Evolutionary conservation across 2,329 filamentous ascomycete species (phyloP), one percentile per base, ranked within the genome.

Genomic region (Cercospora nicotianae): DNA sequence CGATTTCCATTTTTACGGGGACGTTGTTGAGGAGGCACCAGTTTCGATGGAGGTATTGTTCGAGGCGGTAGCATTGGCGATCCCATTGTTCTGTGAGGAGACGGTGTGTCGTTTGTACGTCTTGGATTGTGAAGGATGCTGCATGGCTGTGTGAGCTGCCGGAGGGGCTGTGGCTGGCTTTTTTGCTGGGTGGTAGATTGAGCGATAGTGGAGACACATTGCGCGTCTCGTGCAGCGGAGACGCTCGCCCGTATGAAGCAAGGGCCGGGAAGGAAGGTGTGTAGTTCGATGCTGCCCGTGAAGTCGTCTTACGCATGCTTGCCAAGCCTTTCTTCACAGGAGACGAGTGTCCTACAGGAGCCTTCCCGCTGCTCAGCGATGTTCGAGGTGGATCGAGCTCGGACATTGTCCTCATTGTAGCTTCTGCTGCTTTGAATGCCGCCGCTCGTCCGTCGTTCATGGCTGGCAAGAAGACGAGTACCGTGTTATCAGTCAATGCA

Each of bases 401-500:
- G 5, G 75, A 72, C 71, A 78, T 75, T 45, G 71, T 69, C 61
- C 75, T 77, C 75, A 78, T 78, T 4, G 76, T 77, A 18, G 65
- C 67, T 76, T 81, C 45, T 65, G 76, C 67, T 72, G 77, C 57
- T 68, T 87, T 87, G 67, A 91, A 83, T 3, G 89, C 87, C 71
- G 85, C 83, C 26, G 83, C 81, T 58, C 89, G 84, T 69, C 90
- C 88, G 69, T 86, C 83, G 39, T 85, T 82, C 86, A 91, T 89
- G 9, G 80, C 81, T 5, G 90, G 89, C 36, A 92, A 82, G 72
- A 85, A 85, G 13, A 90, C 76, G 1, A 92, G 77, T 0, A 85
- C 86, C 2, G 83, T 85, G 73, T 92, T 92, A 51, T 84, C 85
- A 67, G 89, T 84, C n/a, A 92, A 79, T 18, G 88, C 85, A 73